phyloP scores from a whole-genome alignment of 106 monocot species.

The Amphibolis antarctica region DNA sequence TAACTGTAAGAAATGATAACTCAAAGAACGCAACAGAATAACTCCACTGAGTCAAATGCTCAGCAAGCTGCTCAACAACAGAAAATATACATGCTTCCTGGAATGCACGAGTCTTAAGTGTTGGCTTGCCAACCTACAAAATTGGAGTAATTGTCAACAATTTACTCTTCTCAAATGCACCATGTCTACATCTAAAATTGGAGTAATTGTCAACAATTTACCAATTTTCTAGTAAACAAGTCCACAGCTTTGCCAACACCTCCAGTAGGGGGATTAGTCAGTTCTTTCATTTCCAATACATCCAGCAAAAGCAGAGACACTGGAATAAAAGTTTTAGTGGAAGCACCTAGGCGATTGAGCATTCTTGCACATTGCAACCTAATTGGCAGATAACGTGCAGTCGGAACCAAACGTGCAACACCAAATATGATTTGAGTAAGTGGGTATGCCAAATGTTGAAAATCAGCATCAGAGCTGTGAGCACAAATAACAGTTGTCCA shows the following conservation, averaged over 20 bases:
- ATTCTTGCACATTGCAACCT: constrained; percentile 74
- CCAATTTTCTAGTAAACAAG: constrained; percentile 61
- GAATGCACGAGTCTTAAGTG: constrained; percentile 73
- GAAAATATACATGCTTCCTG: constrained; percentile 76
- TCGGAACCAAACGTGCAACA: constrained; percentile 74
- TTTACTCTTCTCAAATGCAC: not conserved
- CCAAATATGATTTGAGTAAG: constrained; percentile 80
- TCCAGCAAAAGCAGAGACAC: constrained; percentile 71
- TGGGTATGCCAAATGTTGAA: constrained; percentile 81
- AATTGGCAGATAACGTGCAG: constrained; percentile 73
- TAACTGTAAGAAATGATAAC: constrained; percentile 75
- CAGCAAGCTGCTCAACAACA: constrained; percentile 79
- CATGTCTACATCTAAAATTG: not conserved
- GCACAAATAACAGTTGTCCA: constrained; percentile 76
- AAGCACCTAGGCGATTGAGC: constrained; percentile 69
- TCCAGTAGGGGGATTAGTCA: constrained; percentile 38
- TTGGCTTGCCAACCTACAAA: constrained; percentile 67
- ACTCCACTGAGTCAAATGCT: constrained; percentile 89
- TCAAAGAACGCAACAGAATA: constrained; percentile 83
- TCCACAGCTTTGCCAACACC: constrained; percentile 80
- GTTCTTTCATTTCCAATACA: constrained; percentile 89
- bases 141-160: not conserved
- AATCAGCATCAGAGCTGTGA: constrained; percentile 63
- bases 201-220: constrained; percentile 8
- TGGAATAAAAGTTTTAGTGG: constrained; percentile 66